phyloP scores from a whole-genome alignment of 2,329 filamentous ascomycete species.

The Sarocladiaceae sp. region DNA sequence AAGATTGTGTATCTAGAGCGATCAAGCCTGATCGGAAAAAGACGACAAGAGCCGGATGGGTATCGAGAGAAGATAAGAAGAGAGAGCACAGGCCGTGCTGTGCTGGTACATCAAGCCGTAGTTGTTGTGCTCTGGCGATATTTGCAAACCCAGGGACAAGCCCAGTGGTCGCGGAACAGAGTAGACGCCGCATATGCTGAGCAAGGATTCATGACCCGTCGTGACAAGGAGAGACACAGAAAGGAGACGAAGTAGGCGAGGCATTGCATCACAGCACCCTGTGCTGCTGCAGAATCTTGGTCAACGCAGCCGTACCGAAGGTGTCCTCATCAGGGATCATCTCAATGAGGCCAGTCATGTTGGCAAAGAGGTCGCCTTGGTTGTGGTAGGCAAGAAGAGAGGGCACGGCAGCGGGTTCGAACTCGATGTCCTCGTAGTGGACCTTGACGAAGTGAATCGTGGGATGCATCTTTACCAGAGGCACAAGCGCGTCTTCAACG shows the following conservation, averaged over 20 bases:
- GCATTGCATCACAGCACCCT: conserved; percentile 36
- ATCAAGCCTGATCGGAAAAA: not conserved
- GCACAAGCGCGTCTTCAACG: conserved; percentile 71
- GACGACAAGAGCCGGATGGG: not conserved
- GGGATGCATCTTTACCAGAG: conserved; percentile 65
- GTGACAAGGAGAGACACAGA: not conserved
- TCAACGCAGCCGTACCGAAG: conserved; percentile 49
- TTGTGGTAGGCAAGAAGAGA: conserved; percentile 84
- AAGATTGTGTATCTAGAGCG: not conserved
- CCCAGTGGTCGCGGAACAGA: not conserved
- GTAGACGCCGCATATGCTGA: too few relatives aligned
- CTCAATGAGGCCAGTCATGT: conserved; percentile 78
- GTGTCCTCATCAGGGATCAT: conserved; percentile 69
- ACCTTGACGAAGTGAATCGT: conserved; percentile 84
- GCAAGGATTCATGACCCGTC: conserved; percentile 1
- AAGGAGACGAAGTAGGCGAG: not conserved
- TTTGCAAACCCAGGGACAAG: too few relatives aligned
- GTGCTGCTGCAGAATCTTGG: conserved; percentile 46
- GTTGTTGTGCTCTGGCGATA: too few relatives aligned
- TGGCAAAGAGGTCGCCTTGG: conserved; percentile 83
- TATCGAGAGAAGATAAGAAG: conserved; percentile 8
- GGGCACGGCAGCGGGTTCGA: conserved; percentile 82
- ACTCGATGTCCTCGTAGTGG: conserved; percentile 87
- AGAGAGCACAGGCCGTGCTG: too few relatives aligned
- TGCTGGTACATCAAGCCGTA: too few relatives aligned